Evolutionary conservation across 192 early-diverging fungal genomes (phyloP).

Genomic region (Obelidium mucronatum): DNA sequence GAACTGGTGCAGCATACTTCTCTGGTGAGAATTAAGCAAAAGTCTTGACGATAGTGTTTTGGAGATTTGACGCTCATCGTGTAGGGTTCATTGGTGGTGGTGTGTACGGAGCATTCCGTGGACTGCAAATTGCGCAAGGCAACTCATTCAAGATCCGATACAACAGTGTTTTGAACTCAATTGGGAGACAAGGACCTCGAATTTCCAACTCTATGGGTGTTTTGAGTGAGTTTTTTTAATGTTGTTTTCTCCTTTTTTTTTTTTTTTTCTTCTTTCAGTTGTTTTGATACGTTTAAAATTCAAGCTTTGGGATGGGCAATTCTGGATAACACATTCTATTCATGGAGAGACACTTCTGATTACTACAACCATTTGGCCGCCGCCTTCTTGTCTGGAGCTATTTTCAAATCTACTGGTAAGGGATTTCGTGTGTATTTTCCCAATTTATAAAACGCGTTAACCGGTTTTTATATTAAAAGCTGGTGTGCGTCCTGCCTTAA

Average conservation of each 20-base stretch:
- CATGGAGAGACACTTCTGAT: slow-evolving; percentile 50
- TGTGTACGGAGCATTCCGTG: slow-evolving; percentile 56
- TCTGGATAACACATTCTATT: slow-evolving; percentile 48
- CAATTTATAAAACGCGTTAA: neutral
- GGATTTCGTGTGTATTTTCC: neutral
- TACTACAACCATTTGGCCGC: slow-evolving; percentile 62
- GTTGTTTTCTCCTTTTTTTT: neutral
- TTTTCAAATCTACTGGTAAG: slow-evolving; percentile 65
- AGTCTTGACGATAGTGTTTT: neutral
- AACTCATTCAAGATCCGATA: slow-evolving; percentile 55
- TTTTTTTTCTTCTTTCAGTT: slow-evolving; percentile 23
- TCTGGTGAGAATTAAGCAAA: too few species aligned
- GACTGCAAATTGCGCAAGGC: slow-evolving; percentile 56
- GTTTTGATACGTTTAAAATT: neutral
- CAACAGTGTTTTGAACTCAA: slow-evolving; percentile 61
- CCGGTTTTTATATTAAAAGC: slow-evolving; percentile 36
- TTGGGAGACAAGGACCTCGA: slow-evolving; percentile 61
- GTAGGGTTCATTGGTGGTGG: slow-evolving; percentile 49
- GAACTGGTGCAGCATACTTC: slow-evolving; percentile 60
- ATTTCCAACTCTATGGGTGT: slow-evolving; percentile 62
- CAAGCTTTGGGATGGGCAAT: slow-evolving; percentile 57
- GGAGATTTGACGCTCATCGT: neutral
- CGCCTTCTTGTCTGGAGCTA: slow-evolving; percentile 58
- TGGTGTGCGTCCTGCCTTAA: slow-evolving; percentile 58
- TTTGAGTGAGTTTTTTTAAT: slow-evolving; percentile 46